These are phyloP conservation scores for Hypseocharis bilobata DNA, from an alignment of 441 rosid species.

Conservation along the genomic window DNA sequence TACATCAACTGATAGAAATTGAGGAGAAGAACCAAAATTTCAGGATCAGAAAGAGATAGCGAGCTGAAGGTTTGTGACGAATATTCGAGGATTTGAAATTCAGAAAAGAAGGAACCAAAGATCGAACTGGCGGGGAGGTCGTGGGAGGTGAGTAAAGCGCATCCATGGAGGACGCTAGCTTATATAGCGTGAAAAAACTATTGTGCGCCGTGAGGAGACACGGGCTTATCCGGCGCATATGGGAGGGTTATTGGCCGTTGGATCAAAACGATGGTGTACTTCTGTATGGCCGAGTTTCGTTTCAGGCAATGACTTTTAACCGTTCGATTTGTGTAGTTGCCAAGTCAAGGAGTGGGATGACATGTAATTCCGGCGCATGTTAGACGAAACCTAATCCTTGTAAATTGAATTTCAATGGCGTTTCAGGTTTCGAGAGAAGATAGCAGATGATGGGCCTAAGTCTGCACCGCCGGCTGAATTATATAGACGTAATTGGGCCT, in stretches of 20 bases:
- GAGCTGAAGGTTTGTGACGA: neutral
- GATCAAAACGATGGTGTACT: slow-evolving; percentile 12
- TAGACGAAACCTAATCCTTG: neutral
- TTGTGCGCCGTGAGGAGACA: slow-evolving; percentile 24
- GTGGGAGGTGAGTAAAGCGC: slow-evolving; percentile 36
- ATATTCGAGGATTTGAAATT: neutral
- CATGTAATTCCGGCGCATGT: neutral
- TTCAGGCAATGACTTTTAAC: neutral
- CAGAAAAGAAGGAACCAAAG: neutral
- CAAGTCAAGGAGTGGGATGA: neutral
- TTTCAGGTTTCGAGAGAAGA: neutral
- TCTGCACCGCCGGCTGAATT: neutral
- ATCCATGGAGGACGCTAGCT: slow-evolving; percentile 32
- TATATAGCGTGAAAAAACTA: slow-evolving; percentile 25
- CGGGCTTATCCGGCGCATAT: slow-evolving; percentile 22
- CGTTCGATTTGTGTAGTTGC: neutral
- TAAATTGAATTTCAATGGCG: neutral
- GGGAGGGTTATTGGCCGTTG: slow-evolving; percentile 20
- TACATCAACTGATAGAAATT: neutral
- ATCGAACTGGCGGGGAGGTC: slow-evolving; percentile 27
- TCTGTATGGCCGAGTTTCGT: neutral
- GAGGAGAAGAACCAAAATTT: neutral
- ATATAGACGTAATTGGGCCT: neutral
- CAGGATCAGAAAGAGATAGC: neutral
- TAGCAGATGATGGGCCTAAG: neutral